Percentiles rank a stretch among this genome's conserved stretches.
Conservation (phyloP, 1,284 basidiomycete genomes). For the Cutaneotrichosporon cavernicola region DNA sequence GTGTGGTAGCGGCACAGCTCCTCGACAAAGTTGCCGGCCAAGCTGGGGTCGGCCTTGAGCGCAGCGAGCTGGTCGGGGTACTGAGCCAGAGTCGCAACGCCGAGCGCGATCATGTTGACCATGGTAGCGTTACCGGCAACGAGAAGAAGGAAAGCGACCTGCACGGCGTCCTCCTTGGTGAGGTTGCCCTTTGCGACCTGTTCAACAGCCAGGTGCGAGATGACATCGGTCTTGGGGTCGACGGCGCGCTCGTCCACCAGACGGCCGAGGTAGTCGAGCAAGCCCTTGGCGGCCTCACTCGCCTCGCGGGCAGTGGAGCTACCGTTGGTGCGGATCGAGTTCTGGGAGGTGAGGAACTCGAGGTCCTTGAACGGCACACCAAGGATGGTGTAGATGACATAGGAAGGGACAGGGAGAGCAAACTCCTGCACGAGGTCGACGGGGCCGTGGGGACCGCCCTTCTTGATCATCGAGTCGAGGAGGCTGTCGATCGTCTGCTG, state of each 20-base stretch:
- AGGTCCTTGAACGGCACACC: constrained; percentile 20
- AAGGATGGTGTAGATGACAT: constrained; percentile 23
- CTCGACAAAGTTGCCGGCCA: constrained; percentile 17
- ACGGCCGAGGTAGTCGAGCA: constrained; percentile 13
- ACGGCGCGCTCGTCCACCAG: constrained; percentile 14
- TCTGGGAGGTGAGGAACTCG: constrained; percentile 18
- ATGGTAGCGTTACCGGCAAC: constrained; percentile 22
- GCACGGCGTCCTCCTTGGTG: constrained; percentile 15
- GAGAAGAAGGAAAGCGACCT: constrained; percentile 22
- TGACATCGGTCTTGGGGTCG: constrained; percentile 17
- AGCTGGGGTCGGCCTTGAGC: constrained; percentile 14
- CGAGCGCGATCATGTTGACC: constrained; percentile 23
- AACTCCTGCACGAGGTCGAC: constrained; percentile 17
- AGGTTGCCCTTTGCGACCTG: constrained; percentile 13
- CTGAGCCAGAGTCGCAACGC: constrained; percentile 18
- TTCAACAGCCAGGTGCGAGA: constrained; percentile 9
- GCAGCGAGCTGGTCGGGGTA: constrained; percentile 15
- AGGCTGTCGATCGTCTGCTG: constrained; percentile 12
- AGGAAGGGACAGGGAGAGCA: constrained; percentile 18
- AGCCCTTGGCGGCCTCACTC: constrained; percentile 7
- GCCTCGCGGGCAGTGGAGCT: constrained; percentile 14
- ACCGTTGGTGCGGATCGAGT: constrained; percentile 20
- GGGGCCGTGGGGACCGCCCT: not conserved
- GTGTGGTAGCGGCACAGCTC: constrained; percentile 24
- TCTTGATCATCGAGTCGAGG: constrained; percentile 15